Base-by-base conservation (phyloP, 1,284 basidiomycete species). In the Porogramme epimiltina region DNA sequence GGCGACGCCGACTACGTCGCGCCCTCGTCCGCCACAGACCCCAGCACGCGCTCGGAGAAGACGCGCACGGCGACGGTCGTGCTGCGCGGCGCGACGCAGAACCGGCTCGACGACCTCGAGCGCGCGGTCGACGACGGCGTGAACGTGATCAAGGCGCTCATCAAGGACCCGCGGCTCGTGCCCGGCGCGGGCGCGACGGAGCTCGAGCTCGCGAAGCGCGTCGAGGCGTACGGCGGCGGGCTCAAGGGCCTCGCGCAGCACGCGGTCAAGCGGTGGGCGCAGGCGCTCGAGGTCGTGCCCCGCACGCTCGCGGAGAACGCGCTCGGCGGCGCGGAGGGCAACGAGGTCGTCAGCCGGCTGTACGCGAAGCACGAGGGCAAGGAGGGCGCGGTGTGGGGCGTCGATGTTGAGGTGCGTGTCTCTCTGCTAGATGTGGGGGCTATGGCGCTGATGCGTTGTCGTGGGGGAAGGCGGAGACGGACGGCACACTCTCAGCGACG, bases 41-140 rank as follows among this genome's bases (percentile, higher is more conserved):
- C 78, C 0, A 61, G 68, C 10, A 58, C 50, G 8, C 66, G 69
- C 22, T 78, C 73, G 6, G 88, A 93, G 68, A 87, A 84, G 71
- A 89, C 90, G 20, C 78, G 85, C 40, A 98, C 93, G 31, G 89
- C 95, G 31, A 98, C 95, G 20, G 89, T 98, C 68, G 92, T 98
- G n/a, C 76, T 98, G 28, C 85, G 95, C n/a, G 97, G 97, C 4
- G 96, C 97, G 37, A 99, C 97, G 1, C 84, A 93, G 45, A 98
- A 97, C 73, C 86, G 88, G 60, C 76, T 99, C 47, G 97, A 99
- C 69, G 97, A 99, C 69, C 84, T 99, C 47, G 71, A 99, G 71
- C 85, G 97, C 24, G 94, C 95, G 24, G 82, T 99, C 48, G 97
- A 99, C 67, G 96, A 99, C 65, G 97, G 96, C 23, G 94, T 97